Evolutionary conservation across 2,329 filamentous ascomycete species (phyloP), one percentile per base, ranked within the genome.

Genomic region (Arthrocladium fulminans): DNA sequence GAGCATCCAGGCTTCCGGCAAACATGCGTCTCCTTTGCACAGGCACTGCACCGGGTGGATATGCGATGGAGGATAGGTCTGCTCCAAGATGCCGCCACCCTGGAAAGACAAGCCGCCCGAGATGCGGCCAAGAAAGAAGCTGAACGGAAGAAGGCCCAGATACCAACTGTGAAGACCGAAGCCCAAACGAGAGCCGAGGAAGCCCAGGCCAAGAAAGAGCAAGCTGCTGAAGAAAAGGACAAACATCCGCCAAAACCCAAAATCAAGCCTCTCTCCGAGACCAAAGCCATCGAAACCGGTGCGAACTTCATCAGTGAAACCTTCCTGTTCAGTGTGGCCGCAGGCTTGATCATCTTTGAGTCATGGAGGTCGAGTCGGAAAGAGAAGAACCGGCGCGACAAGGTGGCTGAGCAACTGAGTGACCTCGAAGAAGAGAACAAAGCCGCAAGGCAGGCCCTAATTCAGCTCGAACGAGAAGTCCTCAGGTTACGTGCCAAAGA

Each of bases 301-400:
- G 81, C 81, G 2, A 84, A 81, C 53, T 84, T 85, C 58, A 81
- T 82, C 42, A 79, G 78, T 25, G 81, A 85, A 59, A 66, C 76
- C 0, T 85, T 85, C 59, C 71, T 85, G 32, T 84, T 84, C 56
- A 57, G 73, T 3, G 81, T 84, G 10, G 81, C 77, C 1, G 79
- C 77, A 4, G 68, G 75, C 0, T 63, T 84, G 51, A 79, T 85
- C 38, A 62, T 84, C 0, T 78, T 78, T 46, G 81, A 85, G 59
- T 73, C 75, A 17, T 79, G 73, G 72, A 67, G 80, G 47, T 75
- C 76, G 24, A 69, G 79, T 45, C 70, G 76, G 51, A 84, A 84
- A 60, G 79, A 80, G 52, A 74, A 67, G 42, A 76, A 70, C 19
- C 68, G 78, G 41, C 65, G 79, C 48, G 78, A 82, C 48, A 76